phyloP scores from a whole-genome alignment of 345 rosid genomes.

The Raphanus raphanistrum region DNA sequence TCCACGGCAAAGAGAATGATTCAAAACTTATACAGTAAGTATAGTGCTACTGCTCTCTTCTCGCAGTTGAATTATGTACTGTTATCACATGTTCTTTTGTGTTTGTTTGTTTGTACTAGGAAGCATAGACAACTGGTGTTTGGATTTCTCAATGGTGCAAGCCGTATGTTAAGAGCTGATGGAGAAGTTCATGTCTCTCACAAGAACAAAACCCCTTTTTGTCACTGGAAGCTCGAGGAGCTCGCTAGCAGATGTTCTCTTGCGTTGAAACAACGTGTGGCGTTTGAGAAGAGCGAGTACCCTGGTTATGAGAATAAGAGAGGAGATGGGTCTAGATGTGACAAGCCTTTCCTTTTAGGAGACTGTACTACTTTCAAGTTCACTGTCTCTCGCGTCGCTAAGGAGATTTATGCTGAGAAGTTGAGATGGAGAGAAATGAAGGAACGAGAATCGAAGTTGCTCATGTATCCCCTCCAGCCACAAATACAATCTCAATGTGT shows the following conservation, averaged over 20 bases:
- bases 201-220: conserved; percentile 50
- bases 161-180: conserved; percentile 39
- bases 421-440: not conserved
- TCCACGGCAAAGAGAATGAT: conserved; percentile 41
- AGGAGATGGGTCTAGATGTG: conserved; percentile 51
- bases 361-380: conserved; percentile 56
- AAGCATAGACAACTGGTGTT: conserved; percentile 46
- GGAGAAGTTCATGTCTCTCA: conserved; percentile 65
- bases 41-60: not conserved
- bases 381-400: conserved; percentile 20
- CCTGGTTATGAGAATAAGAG: conserved; percentile 56
- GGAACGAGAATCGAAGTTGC: conserved; percentile 24
- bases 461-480: not conserved
- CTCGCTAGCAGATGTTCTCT: conserved; percentile 47
- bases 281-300: conserved; percentile 44
- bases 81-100: not conserved
- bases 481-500: not conserved
- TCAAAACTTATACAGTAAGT: conserved; percentile 16
- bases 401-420: conserved; percentile 33
- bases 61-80: not conserved
- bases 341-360: conserved; percentile 52
- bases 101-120: conserved; percentile 28
- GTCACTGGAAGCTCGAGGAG: conserved; percentile 53
- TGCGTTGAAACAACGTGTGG: conserved; percentile 20
- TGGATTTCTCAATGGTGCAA: conserved; percentile 50